Conservation (phyloP, 2,329 filamentous ascomycete genomes). For the Nemania sp. region DNA sequence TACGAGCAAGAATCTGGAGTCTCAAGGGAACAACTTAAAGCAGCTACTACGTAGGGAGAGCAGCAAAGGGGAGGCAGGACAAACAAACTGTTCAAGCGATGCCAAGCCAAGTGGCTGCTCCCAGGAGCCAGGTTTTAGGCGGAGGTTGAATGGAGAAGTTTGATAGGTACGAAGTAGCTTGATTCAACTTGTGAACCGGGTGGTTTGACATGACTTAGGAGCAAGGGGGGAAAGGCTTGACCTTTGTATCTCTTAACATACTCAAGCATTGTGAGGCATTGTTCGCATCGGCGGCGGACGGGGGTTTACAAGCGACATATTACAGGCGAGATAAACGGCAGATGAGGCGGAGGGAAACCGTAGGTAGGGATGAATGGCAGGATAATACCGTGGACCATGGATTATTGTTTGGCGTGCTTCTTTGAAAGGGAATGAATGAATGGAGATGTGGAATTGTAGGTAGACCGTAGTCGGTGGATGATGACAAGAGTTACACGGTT, state of each 20-base stretch:
- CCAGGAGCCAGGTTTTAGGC: neutral
- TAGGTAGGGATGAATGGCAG: neutral
- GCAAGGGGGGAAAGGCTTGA: neutral
- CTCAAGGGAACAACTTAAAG: neutral
- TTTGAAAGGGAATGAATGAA: no score
- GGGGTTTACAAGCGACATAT: neutral
- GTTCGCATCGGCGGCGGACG: slow-evolving; percentile 14
- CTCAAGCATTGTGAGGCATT: slow-evolving; percentile 7
- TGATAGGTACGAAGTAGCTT: no score
- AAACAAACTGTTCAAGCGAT: no score
- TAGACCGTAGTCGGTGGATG: no score
- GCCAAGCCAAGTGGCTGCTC: neutral
- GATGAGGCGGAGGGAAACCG: neutral
- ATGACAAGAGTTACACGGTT: no score
- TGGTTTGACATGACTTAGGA: slow-evolving; percentile 16
- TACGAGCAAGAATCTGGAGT: neutral
- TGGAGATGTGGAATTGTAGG: no score
- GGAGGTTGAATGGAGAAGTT: no score
- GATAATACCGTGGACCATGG: no score
- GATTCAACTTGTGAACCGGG: slow-evolving; percentile 1
- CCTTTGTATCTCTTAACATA: slow-evolving; percentile 5
- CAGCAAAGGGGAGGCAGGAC: neutral
- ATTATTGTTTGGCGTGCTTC: no score
- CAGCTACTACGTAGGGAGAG: neutral
- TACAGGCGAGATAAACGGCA: neutral